These are phyloP conservation scores for Diutina pseudorugosa DNA, from an alignment of 1,139 yeast genomes.

Conservation along the genomic window DNA sequence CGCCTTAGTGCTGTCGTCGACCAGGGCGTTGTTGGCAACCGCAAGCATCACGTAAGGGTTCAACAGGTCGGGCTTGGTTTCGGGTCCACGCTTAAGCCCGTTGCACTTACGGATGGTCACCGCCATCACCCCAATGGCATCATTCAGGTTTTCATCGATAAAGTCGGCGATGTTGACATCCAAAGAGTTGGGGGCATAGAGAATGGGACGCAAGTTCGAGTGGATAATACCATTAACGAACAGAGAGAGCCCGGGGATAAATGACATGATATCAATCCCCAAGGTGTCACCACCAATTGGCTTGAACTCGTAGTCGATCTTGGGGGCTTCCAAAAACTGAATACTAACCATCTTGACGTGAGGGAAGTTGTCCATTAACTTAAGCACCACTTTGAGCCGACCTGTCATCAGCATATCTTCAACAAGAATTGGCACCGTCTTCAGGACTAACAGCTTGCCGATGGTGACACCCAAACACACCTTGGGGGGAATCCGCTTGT, in stretches of 20 bases:
- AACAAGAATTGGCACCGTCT: slow-evolving; percentile 61
- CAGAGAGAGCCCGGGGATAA: slow-evolving; percentile 68
- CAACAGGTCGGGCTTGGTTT: slow-evolving; percentile 31
- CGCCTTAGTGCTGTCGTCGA: slow-evolving; percentile 40
- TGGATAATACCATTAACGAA: slow-evolving; percentile 62
- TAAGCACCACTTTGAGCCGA: slow-evolving; percentile 52
- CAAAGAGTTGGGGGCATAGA: slow-evolving; percentile 73
- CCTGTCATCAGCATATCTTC: slow-evolving; percentile 73
- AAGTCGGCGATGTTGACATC: slow-evolving; percentile 66
- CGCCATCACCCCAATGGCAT: slow-evolving; percentile 57
- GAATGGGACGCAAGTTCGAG: slow-evolving; percentile 59
- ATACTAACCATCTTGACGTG: slow-evolving; percentile 61
- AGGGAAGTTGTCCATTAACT: slow-evolving; percentile 55
- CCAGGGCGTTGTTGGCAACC: slow-evolving; percentile 31
- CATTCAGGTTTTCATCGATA: slow-evolving; percentile 49
- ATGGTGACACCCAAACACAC: slow-evolving; percentile 69
- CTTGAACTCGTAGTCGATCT: slow-evolving; percentile 64
- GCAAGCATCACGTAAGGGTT: slow-evolving; percentile 49
- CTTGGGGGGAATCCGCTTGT: slow-evolving; percentile 62
- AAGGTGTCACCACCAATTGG: slow-evolving; percentile 85
- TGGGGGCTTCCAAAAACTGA: slow-evolving; percentile 66
- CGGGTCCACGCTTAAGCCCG: slow-evolving; percentile 29
- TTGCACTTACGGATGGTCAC: slow-evolving; percentile 45
- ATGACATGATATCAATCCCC: slow-evolving; percentile 74
- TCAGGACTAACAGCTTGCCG: slow-evolving; percentile 68